phyloP scores from a whole-genome alignment of 2,329 filamentous ascomycete genomes.

The Paecilomyces niveus region DNA sequence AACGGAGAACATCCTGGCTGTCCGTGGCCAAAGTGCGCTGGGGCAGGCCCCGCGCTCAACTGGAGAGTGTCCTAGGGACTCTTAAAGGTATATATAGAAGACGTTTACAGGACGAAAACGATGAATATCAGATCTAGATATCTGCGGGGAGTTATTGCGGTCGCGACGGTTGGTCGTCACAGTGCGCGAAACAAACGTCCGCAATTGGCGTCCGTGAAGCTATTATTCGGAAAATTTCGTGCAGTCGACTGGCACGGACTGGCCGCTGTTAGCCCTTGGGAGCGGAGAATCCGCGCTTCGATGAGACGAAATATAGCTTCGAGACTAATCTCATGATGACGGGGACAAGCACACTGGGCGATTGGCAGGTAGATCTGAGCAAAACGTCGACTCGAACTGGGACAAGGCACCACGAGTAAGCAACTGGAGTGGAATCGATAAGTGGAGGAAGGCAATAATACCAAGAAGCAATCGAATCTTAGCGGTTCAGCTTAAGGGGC shows the following conservation, averaged over 20 bases:
- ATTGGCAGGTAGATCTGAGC: not conserved
- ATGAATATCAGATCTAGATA: not conserved
- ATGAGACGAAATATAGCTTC: not conserved
- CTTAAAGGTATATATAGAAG: not conserved
- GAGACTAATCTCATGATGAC: constrained; percentile 6
- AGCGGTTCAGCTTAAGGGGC: not conserved
- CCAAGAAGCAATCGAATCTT: not conserved
- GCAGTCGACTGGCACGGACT: not conserved
- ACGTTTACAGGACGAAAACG: not conserved
- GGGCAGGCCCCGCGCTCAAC: not conserved
- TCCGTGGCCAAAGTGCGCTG: not conserved
- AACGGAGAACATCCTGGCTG: constrained; percentile 21
- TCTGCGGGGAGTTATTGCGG: not conserved
- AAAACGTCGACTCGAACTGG: not conserved
- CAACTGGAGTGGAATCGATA: not conserved
- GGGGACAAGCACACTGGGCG: not conserved
- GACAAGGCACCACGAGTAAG: not conserved
- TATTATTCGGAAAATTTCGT: not conserved
- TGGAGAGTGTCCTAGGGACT: not conserved
- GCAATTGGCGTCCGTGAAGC: not conserved
- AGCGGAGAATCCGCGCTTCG: constrained; percentile 4
- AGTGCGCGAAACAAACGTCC: not conserved
- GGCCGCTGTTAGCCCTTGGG: constrained; percentile 4
- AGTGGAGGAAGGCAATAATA: not conserved
- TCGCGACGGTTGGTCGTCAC: not conserved